Conservation (phyloP, 1,284 basidiomycete species). For the Cutaneotrichosporon spelunceum region DNA sequence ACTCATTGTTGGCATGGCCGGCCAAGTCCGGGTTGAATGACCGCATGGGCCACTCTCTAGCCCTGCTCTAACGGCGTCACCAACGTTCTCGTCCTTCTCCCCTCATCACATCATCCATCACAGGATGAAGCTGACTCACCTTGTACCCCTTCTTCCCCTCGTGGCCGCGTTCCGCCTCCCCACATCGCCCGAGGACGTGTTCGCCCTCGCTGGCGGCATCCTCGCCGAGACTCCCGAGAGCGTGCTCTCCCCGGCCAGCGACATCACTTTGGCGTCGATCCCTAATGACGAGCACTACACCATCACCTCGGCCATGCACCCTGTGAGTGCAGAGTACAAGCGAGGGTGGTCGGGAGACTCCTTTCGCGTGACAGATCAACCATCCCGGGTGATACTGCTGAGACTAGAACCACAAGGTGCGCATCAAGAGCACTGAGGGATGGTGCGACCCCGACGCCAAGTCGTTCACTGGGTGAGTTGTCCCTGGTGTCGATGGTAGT, state of each 20-base stretch:
- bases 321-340: conserved; percentile 23
- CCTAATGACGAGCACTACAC: conserved; percentile 34
- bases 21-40: not conserved
- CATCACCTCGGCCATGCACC: conserved; percentile 34
- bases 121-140: conserved; percentile 14
- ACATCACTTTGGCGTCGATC: conserved; percentile 36
- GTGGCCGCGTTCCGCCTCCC: conserved; percentile 34
- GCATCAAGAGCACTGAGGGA: conserved; percentile 49
- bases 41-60: not conserved
- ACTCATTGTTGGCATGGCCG: not conserved
- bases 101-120: conserved; percentile 6
- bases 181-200: conserved; percentile 27
- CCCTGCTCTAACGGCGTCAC: too few species aligned
- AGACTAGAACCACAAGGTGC: conserved; percentile 39
- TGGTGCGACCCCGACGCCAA: conserved; percentile 51
- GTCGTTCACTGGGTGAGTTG: conserved; percentile 40
- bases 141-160: conserved; percentile 21
- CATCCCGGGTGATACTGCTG: not conserved
- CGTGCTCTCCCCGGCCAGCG: conserved; percentile 33
- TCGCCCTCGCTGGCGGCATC: conserved; percentile 28
- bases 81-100: too few species aligned
- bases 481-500: not conserved
- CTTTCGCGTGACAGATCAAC: not conserved
- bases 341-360: not conserved
- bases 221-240: conserved; percentile 22